Evolutionary conservation across 306 rosid genomes (phyloP).

Genomic region (Quillaja saponaria): DNA sequence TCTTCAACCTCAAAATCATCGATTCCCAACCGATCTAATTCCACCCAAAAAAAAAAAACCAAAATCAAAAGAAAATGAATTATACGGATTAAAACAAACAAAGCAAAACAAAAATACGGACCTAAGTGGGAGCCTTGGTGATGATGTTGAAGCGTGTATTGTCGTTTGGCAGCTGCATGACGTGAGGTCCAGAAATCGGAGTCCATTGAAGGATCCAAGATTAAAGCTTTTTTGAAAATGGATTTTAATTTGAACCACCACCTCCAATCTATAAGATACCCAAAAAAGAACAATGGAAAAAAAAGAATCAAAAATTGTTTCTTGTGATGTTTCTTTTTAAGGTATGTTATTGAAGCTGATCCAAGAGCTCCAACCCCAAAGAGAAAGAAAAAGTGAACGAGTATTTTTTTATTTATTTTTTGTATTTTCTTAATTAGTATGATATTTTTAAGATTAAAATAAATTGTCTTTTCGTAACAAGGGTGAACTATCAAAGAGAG

Average conservation of each 20-base stretch:
- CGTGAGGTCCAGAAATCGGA: conserved; percentile 95
- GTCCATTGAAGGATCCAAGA: conserved; percentile 68
- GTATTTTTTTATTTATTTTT: not conserved
- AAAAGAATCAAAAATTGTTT: not conserved
- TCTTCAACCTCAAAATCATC: conserved; percentile 72
- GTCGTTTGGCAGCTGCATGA: conserved; percentile 94
- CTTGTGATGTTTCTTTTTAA: not conserved
- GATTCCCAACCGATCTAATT: conserved; percentile 46
- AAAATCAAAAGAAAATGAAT: not conserved
- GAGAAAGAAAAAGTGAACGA: not conserved
- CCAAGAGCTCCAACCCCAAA: conserved; percentile 25
- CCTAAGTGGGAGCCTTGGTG: conserved; percentile 78
- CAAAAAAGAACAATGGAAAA: not conserved
- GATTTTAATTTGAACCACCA: not conserved
- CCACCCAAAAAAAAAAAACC: conserved; percentile 5
- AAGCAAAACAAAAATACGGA: conserved; percentile 20
- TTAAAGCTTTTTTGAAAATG: conserved; percentile 1
- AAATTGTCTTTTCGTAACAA: conserved; percentile 46
- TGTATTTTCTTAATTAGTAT: not conserved
- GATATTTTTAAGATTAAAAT: not conserved
- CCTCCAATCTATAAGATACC: conserved; percentile 14
- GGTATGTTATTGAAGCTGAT: conserved; percentile 17
- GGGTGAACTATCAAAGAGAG: not conserved
- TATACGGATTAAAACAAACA: not conserved
- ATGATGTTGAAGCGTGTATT: conserved; percentile 65